Percentiles rank a stretch among this genome's conserved stretches.
Conservation (phyloP, 163 green algal genomes). For the Chlamydomonas reinhardtii region DNA sequence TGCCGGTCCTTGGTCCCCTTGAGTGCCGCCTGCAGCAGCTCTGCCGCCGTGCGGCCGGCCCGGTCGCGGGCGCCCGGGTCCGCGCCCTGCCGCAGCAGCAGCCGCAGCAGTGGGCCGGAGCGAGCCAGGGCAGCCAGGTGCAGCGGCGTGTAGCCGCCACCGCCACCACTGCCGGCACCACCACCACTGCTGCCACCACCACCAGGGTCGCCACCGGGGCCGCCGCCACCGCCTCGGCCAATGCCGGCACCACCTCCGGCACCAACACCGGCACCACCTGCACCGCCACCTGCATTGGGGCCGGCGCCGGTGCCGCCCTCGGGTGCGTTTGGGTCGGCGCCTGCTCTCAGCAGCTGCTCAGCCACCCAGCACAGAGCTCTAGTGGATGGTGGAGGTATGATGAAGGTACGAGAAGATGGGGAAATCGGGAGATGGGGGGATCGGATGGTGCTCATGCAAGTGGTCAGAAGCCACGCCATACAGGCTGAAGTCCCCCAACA, state of each 20-base stretch:
- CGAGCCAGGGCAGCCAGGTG: slow-evolving; percentile 26
- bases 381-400: no score
- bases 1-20: slow-evolving; percentile 7
- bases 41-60: not conserved
- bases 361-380: slow-evolving; percentile 28
- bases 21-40: slow-evolving; percentile 1
- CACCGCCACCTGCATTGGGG: no score
- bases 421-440: no score
- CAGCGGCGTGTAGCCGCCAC: slow-evolving; percentile 19
- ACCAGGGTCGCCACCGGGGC: no score
- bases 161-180: not conserved
- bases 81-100: slow-evolving; percentile 32
- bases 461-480: not conserved
- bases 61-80: slow-evolving; percentile 2
- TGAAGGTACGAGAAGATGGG: no score
- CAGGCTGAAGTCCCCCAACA: no score
- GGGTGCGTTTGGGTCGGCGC: slow-evolving; percentile 23
- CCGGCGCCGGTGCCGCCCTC: not conserved
- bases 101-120: slow-evolving; percentile 16
- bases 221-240: not conserved
- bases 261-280: no score
- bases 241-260: no score
- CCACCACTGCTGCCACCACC: no score
- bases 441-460: not conserved
- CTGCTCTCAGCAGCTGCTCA: slow-evolving; percentile 23